Evolutionary conservation across 1,284 basidiomycete species (phyloP).

Genomic region (Athelia sp.): DNA sequence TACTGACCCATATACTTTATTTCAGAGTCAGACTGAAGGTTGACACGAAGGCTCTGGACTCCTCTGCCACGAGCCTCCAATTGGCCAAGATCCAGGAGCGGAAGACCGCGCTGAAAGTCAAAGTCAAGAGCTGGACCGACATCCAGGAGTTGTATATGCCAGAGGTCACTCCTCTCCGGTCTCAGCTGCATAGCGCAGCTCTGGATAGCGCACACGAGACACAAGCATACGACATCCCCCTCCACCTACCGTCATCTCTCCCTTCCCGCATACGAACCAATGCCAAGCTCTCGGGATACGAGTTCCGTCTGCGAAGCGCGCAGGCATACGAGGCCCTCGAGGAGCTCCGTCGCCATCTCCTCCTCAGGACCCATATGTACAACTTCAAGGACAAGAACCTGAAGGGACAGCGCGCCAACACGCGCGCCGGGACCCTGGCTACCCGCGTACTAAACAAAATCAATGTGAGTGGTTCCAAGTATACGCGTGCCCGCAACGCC

Average conservation of each 20-base stretch:
- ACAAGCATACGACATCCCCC: background rate
- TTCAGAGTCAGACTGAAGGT: background rate
- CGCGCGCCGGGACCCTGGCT: slow-evolving; percentile 1
- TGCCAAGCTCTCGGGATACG: slow-evolving; percentile 1
- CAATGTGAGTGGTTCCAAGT: background rate
- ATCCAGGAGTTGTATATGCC: slow-evolving; percentile 16
- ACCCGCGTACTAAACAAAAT: slow-evolving; percentile 1
- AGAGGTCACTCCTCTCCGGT: background rate
- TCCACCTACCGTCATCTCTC: slow-evolving; percentile 2
- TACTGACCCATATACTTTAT: background rate
- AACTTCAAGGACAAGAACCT: slow-evolving; percentile 9
- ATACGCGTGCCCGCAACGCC: background rate
- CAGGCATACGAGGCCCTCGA: slow-evolving; percentile 9
- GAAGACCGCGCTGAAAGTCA: slow-evolving; percentile 7
- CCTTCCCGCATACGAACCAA: background rate
- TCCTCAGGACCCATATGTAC: slow-evolving; percentile 5
- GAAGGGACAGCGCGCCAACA: slow-evolving; percentile 8
- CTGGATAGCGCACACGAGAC: background rate
- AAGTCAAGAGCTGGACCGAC: slow-evolving; percentile 11
- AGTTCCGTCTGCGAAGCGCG: slow-evolving; percentile 7
- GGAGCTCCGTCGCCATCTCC: slow-evolving; percentile 7
- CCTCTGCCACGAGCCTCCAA: slow-evolving; percentile 8
- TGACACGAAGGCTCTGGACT: slow-evolving; percentile 7
- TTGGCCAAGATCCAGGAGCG: slow-evolving; percentile 8
- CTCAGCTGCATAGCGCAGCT: background rate